Percentiles rank a stretch among this genome's conserved stretches.
Evolutionary conservation across 2,329 filamentous ascomycete genomes (phyloP).

Genomic region (Blumeria hordei): DNA sequence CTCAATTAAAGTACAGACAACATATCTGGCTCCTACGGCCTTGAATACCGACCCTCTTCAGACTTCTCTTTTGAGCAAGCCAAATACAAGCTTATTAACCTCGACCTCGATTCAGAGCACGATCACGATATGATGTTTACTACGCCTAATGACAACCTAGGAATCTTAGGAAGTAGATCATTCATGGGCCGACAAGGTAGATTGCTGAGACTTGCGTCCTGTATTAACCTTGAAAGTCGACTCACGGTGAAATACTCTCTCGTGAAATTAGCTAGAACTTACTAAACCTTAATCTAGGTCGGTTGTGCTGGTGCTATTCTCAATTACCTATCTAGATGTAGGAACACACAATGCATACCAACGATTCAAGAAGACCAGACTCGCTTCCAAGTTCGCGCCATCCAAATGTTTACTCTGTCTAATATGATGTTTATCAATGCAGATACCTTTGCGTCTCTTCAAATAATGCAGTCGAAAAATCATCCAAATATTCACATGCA

Average conservation of each 20-base stretch:
- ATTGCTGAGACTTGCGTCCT: constrained; percentile 42
- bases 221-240: constrained; percentile 48
- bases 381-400: constrained; percentile 32
- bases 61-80: constrained; percentile 51
- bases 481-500: constrained; percentile 64
- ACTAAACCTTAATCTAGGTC: constrained; percentile 18
- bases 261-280: not conserved
- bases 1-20: constrained; percentile 12
- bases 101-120: constrained; percentile 23
- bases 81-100: constrained; percentile 36
- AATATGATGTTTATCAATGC: constrained; percentile 52
- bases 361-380: constrained; percentile 28
- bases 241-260: constrained; percentile 29
- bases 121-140: constrained; percentile 31
- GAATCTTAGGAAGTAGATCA: constrained; percentile 6
- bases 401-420: constrained; percentile 53
- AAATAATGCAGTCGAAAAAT: constrained; percentile 61
- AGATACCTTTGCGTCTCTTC: constrained; percentile 60
- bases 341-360: constrained; percentile 35
- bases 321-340: constrained; percentile 48
- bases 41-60: constrained; percentile 43
- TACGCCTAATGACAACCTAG: constrained; percentile 26
- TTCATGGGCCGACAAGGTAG: constrained; percentile 33
- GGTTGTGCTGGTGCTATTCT: constrained; percentile 75
- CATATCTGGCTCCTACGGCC: constrained; percentile 19